Evolutionary conservation across 192 early-diverging fungal genomes (phyloP).

Genomic region (Backusella tarrabulga): DNA sequence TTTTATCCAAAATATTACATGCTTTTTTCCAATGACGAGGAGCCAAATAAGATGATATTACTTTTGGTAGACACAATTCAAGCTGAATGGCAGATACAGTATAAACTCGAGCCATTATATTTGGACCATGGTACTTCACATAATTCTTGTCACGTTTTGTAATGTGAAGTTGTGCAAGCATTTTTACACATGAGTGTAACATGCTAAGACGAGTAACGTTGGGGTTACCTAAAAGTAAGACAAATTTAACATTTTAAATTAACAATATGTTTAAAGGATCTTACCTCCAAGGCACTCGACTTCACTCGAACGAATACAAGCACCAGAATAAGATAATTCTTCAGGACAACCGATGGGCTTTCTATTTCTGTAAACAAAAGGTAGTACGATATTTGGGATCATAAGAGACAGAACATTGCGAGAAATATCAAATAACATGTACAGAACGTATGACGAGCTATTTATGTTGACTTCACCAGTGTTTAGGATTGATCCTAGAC

Average conservation of each 20-base stretch:
- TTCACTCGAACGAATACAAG: conserved; percentile 11
- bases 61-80: conserved; percentile 7
- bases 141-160: conserved; percentile 8
- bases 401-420: background rate
- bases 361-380: conserved; percentile 2
- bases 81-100: conserved; percentile 13
- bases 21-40: background rate
- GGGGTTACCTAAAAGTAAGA: conserved; percentile 11
- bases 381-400: background rate
- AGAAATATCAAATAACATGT: background rate
- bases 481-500: background rate
- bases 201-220: conserved; percentile 11
- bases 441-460: background rate
- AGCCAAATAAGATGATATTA: background rate
- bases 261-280: background rate
- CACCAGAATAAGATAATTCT: conserved; percentile 9
- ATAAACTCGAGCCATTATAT: conserved; percentile 12
- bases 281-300: conserved; percentile 17
- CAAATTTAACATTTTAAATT: background rate
- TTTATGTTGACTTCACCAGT: background rate
- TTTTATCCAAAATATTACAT: background rate
- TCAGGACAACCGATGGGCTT: conserved; percentile 7
- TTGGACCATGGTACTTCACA: background rate
- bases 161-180: conserved; percentile 8
- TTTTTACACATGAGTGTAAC: conserved; percentile 17